Base-by-base conservation (phyloP, 352 stramenopile genomes). In the Blastocystis sp. region DNA sequence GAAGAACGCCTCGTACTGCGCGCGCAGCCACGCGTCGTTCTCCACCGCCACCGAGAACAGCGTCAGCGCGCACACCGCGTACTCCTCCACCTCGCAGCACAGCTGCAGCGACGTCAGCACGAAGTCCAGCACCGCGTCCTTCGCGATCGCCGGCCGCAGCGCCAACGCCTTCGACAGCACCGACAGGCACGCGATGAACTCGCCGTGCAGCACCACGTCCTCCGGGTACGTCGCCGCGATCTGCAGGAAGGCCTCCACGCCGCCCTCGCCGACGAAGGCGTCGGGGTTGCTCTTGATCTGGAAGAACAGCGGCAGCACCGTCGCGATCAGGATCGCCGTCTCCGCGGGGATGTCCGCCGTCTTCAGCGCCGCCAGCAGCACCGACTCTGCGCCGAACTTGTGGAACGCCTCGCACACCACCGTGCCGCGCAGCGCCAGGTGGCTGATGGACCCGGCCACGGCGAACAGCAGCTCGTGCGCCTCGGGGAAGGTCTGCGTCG, bases 401-500 rank as follows among this genome's bases (percentile, higher is more conserved):
- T 84, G 74, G 74, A 84, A 84, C 19, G 45, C 45, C 54, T 84
- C 74, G 61, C 74, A 84, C 28, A 84, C 74, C 3, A 7, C 3
- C 52, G 52, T 21, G 11, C 74, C 60, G 3, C 52, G 48, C 74
- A 84, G 65, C 10, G 74, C 48, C 19, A 84, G 60, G 66, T 84
- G 28, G 61, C 74, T 84, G 52, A 84, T 84, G 19, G 74, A 3
- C 3, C 52, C 74, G 21, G 74, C 74, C 52, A 84, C 74, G 1
- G 74, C 74, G 45, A 84, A 84, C n/a, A 84, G 74, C 9, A 84
- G 42, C 54, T 84, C 74, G 14, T 84, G 74, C 1, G 74, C 74
- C 34, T 84, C 74, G 6, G 74, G 74, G 74, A 84, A 84, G n/a
- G 60, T 64, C 74, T 84, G 45, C 14, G 74, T 84, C 48, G 74